phyloP scores from a whole-genome alignment of 1,139 yeast species.

The Dujonia santamariae region DNA sequence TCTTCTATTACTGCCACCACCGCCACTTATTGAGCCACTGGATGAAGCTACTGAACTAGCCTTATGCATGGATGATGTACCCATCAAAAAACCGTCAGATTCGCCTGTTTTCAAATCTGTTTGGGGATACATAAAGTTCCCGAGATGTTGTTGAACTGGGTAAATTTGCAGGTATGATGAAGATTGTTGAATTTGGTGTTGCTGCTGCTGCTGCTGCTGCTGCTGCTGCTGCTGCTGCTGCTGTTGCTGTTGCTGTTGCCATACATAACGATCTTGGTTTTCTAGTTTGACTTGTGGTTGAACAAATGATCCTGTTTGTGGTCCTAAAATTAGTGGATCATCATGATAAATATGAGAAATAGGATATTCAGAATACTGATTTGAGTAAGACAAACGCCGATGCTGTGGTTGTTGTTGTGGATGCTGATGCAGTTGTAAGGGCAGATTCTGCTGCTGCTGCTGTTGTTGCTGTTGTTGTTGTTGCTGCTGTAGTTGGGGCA shows the following conservation, averaged over 20 bases:
- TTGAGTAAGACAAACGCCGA: no score
- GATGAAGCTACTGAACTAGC: slow-evolving; percentile 3
- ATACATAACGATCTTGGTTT: slow-evolving; percentile 6
- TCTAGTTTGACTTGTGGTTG: slow-evolving; percentile 6
- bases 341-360: no score
- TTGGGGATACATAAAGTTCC: not conserved
- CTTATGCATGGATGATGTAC: not conserved
- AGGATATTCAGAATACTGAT: no score
- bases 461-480: slow-evolving; percentile 6
- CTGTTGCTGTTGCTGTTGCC: slow-evolving; percentile 10
- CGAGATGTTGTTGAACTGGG: slow-evolving; percentile 2
- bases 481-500: slow-evolving; percentile 10
- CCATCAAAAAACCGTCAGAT: not conserved
- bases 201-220: slow-evolving; percentile 8
- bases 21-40: not conserved
- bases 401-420: slow-evolving; percentile 8
- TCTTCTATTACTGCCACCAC: not conserved
- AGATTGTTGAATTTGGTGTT: slow-evolving; percentile 6
- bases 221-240: slow-evolving; percentile 2
- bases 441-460: slow-evolving; percentile 1
- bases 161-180: not conserved
- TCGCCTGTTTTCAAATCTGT: slow-evolving; percentile 2
- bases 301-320: not conserved
- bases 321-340: no score
- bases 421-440: slow-evolving; percentile 4